A percentile compares a stretch with the other conserved stretches of the same genome.
Evolutionary conservation across 2,329 filamentous ascomycete species (phyloP).

Genomic region (Metarhizium humberi): DNA sequence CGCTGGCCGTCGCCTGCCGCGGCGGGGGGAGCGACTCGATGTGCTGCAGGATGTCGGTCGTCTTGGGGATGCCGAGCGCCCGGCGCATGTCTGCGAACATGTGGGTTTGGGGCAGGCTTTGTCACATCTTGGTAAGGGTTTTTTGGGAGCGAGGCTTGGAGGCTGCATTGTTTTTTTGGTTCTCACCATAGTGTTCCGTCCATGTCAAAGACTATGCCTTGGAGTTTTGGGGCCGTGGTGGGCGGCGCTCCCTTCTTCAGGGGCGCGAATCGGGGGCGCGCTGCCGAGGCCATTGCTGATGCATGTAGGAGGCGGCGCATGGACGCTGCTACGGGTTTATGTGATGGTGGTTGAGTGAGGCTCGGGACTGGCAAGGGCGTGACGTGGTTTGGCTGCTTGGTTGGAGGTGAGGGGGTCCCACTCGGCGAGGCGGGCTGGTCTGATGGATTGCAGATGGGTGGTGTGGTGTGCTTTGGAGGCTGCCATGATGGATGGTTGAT

Average conservation of each 20-base stretch:
- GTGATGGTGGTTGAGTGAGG: no score
- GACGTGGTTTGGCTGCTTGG: no score
- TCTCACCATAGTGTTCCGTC: conserved; percentile 82
- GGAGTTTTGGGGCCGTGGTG: conserved; percentile 35
- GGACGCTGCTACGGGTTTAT: neutral
- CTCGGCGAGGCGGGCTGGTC: no score
- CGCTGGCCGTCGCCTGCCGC: conserved; percentile 54
- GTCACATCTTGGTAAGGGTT: no score
- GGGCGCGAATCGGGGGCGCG: conserved; percentile 45
- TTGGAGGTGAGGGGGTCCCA: no score
- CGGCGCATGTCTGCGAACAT: conserved; percentile 87
- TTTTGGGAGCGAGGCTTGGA: no score
- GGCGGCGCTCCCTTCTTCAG: conserved; percentile 26
- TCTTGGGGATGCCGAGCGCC: conserved; percentile 62
- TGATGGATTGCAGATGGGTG: no score
- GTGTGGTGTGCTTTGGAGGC: no score
- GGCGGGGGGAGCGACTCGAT: conserved; percentile 62
- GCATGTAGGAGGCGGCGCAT: conserved; percentile 19
- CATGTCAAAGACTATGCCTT: conserved; percentile 76
- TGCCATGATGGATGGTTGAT: no score
- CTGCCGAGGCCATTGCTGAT: conserved; percentile 31
- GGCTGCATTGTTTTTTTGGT: neutral
- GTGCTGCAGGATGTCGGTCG: conserved; percentile 80
- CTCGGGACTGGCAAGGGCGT: no score
- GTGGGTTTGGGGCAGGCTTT: conserved; percentile 80